These are phyloP conservation scores for Pilatotrama ljubarskyi DNA, from an alignment of 768 basidiomycete genomes.

Conservation along the genomic window DNA sequence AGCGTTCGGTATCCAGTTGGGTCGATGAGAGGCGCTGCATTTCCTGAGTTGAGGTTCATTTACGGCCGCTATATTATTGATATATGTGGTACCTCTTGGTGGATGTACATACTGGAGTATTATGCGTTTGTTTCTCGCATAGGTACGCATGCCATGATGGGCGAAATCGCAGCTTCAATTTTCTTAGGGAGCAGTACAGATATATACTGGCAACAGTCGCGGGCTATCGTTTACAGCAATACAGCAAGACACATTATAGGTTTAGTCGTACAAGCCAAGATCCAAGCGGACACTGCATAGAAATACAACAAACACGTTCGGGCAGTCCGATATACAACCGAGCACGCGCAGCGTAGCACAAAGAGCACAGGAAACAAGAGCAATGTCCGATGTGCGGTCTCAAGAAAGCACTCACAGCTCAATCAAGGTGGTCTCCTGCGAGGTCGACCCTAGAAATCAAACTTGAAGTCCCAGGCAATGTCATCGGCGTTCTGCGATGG, in stretches of 20 bases:
- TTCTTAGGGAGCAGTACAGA: too few species aligned
- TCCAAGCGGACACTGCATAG: too few species aligned
- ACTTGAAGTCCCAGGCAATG: constrained; percentile 1
- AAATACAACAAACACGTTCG: neutral
- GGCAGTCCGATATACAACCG: neutral
- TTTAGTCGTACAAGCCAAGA: too few species aligned
- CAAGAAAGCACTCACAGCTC: neutral
- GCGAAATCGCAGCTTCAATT: too few species aligned
- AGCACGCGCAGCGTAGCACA: neutral
- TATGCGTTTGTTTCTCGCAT: too few species aligned
- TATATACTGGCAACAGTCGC: too few species aligned
- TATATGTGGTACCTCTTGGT: too few species aligned
- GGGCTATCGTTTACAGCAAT: neutral
- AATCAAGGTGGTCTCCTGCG: too few species aligned
- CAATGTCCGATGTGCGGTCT: too few species aligned
- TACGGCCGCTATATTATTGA: too few species aligned
- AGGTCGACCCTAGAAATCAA: neutral
- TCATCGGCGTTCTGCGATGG: neutral
- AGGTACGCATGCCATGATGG: too few species aligned
- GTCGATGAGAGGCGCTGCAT: neutral
- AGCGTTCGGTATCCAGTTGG: constrained; percentile 13
- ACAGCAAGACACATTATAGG: neutral
- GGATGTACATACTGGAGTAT: too few species aligned
- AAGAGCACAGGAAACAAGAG: neutral
- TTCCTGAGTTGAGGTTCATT: neutral